Evolutionary conservation across 2,329 filamentous ascomycete genomes (phyloP).

Genomic region (Hymenoscyphus linearis): DNA sequence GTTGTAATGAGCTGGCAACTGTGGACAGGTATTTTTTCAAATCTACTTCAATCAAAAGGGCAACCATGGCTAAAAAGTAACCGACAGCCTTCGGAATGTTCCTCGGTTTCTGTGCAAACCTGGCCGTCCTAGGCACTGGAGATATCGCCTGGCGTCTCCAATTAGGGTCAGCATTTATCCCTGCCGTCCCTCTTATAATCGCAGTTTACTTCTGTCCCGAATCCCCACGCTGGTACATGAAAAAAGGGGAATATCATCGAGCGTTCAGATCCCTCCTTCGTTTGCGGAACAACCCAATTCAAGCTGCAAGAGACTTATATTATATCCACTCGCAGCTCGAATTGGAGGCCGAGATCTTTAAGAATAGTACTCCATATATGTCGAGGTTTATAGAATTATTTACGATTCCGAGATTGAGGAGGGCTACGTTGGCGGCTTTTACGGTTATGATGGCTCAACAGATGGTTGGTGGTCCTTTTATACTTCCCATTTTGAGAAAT

Average conservation of each 20-base stretch:
- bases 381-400: slow-evolving; percentile 59
- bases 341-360: slow-evolving; percentile 41
- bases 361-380: slow-evolving; percentile 36
- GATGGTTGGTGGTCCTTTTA: slow-evolving; percentile 23
- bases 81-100: slow-evolving; percentile 61
- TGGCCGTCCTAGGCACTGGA: slow-evolving; percentile 54
- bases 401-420: slow-evolving; percentile 59
- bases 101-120: slow-evolving; percentile 57
- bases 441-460: slow-evolving; percentile 71
- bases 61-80: slow-evolving; percentile 70
- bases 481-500: not conserved
- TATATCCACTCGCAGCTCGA: slow-evolving; percentile 60
- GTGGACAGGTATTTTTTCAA: slow-evolving; percentile 37
- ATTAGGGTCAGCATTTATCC: slow-evolving; percentile 58
- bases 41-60: no score
- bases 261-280: slow-evolving; percentile 52
- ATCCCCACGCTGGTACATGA: slow-evolving; percentile 60
- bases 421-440: slow-evolving; percentile 56
- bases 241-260: slow-evolving; percentile 56
- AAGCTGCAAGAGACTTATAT: slow-evolving; percentile 57
- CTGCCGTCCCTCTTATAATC: slow-evolving; percentile 54
- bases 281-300: slow-evolving; percentile 50
- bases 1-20: slow-evolving; percentile 8
- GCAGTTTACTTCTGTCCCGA: slow-evolving; percentile 62
- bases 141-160: slow-evolving; percentile 58